Evolutionary conservation across 441 rosid genomes (phyloP).

Genomic region (Adansonia madagascariensis): DNA sequence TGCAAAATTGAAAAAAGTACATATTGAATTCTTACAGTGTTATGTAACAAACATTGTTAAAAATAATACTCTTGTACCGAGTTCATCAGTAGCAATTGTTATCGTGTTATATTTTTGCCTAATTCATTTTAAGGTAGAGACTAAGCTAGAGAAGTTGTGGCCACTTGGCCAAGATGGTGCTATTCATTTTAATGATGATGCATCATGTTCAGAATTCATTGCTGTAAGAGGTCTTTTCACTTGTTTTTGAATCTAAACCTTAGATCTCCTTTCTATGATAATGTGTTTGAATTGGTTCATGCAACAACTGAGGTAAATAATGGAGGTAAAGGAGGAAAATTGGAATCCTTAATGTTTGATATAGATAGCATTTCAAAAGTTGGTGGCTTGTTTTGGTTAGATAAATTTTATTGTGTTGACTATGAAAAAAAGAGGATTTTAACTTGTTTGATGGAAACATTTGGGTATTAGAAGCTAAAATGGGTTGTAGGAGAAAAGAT

Average conservation of each 20-base stretch:
- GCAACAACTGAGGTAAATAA: conserved; percentile 70
- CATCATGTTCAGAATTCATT: conserved; percentile 77
- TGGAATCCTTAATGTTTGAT: conserved; percentile 95
- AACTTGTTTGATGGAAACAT: conserved; percentile 78
- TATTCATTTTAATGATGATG: conserved; percentile 51
- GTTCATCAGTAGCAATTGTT: too few species aligned
- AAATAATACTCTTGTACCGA: too few species aligned
- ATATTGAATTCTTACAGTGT: too few species aligned
- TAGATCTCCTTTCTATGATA: conserved; percentile 83
- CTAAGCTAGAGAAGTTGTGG: too few species aligned
- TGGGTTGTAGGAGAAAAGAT: conserved; percentile 92
- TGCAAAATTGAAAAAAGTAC: too few species aligned
- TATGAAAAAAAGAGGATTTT: conserved; percentile 70
- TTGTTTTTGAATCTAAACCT: conserved; percentile 81
- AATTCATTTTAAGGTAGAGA: too few species aligned
- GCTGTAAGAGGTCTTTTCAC: conserved; percentile 91
- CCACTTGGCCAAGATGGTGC: too few species aligned
- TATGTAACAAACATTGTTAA: too few species aligned
- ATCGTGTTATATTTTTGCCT: too few species aligned
- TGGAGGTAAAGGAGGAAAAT: conserved; percentile 64
- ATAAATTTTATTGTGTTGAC: conserved; percentile 65
- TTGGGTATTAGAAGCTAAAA: conserved; percentile 86
- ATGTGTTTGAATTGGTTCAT: conserved; percentile 76
- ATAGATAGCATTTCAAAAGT: conserved; percentile 71
- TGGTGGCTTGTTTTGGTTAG: conserved; percentile 43